phyloP scores from a whole-genome alignment of 75 land plant species.

The Sequoia sempervirens region DNA sequence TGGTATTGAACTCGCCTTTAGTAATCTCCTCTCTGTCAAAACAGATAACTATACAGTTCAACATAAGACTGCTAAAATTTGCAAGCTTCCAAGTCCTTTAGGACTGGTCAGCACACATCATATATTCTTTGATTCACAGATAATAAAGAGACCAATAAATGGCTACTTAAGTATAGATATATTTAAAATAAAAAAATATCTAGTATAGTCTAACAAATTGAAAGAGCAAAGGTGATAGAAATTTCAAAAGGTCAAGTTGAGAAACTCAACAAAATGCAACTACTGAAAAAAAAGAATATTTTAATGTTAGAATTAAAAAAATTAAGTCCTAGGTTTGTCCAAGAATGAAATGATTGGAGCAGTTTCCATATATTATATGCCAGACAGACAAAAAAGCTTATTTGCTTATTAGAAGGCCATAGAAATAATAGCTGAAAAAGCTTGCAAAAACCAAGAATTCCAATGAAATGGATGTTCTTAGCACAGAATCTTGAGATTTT shows the following conservation, averaged over 20 bases:
- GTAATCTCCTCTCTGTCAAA: too few relatives aligned
- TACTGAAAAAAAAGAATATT: too few relatives aligned
- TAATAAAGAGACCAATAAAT: not conserved
- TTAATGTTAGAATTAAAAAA: too few relatives aligned
- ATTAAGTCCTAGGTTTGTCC: too few relatives aligned
- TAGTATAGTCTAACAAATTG: not conserved
- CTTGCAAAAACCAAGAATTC: too few relatives aligned
- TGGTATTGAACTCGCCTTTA: too few relatives aligned
- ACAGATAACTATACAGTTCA: not conserved
- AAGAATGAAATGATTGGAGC: too few relatives aligned
- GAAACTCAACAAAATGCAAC: not conserved
- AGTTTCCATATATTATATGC: too few relatives aligned
- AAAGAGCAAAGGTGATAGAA: not conserved
- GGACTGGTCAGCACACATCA: not conserved
- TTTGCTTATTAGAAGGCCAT: too few relatives aligned
- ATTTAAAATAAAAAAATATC: not conserved
- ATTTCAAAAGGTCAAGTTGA: not conserved
- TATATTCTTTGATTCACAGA: not conserved
- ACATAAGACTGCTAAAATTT: not conserved
- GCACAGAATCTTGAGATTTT: not conserved
- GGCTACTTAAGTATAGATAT: not conserved
- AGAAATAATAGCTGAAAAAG: too few relatives aligned
- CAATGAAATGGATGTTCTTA: not conserved
- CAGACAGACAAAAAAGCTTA: too few relatives aligned
- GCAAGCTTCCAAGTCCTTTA: not conserved